Percentiles rank a stretch among this genome's conserved stretches.
Evolutionary conservation across 1,284 basidiomycete species (phyloP).

Genomic region (Ceratobasidium theobromae): DNA sequence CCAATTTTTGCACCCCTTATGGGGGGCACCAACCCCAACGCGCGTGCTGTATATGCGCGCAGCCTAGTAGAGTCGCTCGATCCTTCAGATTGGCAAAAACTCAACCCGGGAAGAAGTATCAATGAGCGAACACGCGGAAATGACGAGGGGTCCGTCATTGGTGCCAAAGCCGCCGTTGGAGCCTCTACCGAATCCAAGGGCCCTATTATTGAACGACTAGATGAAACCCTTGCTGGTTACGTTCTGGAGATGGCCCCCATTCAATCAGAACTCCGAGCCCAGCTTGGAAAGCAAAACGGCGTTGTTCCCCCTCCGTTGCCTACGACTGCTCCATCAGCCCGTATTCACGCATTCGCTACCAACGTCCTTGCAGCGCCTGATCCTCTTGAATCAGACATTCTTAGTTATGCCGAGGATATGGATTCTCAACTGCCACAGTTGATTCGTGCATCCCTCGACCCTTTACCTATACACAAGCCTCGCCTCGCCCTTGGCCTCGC

Average conservation of each 20-base stretch:
- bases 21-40: conserved; percentile 56
- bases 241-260: conserved; percentile 65
- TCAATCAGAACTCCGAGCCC: conserved; percentile 43
- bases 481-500: conserved; percentile 59
- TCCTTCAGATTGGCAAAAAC: conserved; percentile 54
- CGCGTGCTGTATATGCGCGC: conserved; percentile 63
- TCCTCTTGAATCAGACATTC: conserved; percentile 43
- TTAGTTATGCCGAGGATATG: conserved; percentile 12
- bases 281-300: conserved; percentile 11
- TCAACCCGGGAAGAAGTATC: conserved; percentile 48
- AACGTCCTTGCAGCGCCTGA: conserved; percentile 60
- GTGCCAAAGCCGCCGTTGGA: not conserved
- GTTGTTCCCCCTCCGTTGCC: conserved; percentile 29
- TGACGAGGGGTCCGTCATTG: conserved; percentile 6
- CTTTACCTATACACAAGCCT: conserved; percentile 57
- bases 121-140: conserved; percentile 39
- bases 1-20: conserved; percentile 62
- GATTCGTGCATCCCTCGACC: conserved; percentile 57
- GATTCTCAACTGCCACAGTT: conserved; percentile 41
- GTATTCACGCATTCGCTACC: conserved; percentile 38
- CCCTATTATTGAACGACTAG: conserved; percentile 46
- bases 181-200: not conserved
- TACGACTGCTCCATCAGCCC: conserved; percentile 34
- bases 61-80: conserved; percentile 59
- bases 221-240: conserved; percentile 69